Conservation (phyloP, 106 monocot genomes). For the Acorus gramineus region DNA sequence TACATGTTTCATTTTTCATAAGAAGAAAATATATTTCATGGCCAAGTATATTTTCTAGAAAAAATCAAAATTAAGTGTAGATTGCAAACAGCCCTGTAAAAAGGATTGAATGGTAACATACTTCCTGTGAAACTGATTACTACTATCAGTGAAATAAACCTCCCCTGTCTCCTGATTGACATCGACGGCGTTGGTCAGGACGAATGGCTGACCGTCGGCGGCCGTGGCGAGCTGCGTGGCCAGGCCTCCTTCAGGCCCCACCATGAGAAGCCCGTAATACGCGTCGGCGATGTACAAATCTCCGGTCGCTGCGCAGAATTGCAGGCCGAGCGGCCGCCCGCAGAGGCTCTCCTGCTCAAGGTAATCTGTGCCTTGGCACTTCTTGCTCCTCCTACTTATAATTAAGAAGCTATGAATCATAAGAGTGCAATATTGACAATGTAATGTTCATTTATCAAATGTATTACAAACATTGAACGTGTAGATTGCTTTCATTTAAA, state of each 20-base stretch:
- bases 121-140: conserved; percentile 22
- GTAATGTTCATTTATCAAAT: too few species aligned
- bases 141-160: conserved; percentile 57
- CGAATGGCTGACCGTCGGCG: conserved; percentile 20
- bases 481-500: too few species aligned
- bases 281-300: conserved; percentile 50
- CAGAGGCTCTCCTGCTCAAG: conserved; percentile 19
- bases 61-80: too few species aligned
- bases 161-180: conserved; percentile 38
- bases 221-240: conserved; percentile 12
- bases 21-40: too few species aligned
- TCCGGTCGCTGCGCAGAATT: conserved; percentile 25
- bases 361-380: conserved; percentile 2
- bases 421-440: too few species aligned
- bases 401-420: too few species aligned
- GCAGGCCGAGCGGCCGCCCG: conserved; percentile 42
- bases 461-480: too few species aligned
- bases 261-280: conserved; percentile 30
- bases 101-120: background rate
- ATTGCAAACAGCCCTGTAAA: too few species aligned
- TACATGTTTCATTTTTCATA: too few species aligned
- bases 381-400: conserved; percentile 1
- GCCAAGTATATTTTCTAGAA: too few species aligned
- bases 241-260: conserved; percentile 25
- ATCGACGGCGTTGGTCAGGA: conserved; percentile 27